Base-by-base conservation (phyloP, 2,329 filamentous ascomycete genomes). In the Sphaceloma murrayae region DNA sequence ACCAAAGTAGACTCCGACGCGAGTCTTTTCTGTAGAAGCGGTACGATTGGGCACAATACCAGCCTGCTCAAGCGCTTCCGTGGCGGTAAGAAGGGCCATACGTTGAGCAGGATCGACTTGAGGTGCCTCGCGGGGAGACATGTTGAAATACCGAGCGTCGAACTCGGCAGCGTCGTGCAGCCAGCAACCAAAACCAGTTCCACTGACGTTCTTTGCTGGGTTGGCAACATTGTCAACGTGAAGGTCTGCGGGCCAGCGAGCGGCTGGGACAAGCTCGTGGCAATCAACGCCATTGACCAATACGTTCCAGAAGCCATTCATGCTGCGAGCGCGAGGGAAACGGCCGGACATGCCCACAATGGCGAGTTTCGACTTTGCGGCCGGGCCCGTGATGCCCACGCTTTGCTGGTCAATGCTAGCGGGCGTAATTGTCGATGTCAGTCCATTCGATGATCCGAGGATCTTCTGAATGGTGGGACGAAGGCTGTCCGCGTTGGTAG, bases 241-340 rank as follows among this genome's bases (percentile, higher is more conserved):
- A 2, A 36, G 34, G 16, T 48, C 30, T 10, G 30, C 30, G n/a
- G 46, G 29, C 34, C 45, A 49, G 9, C 40, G 27, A 29, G 34
- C 16, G 16, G 40, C 31, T 24, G 46, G 46, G 24, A 39, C 31
- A 24, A 43, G 16, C 31, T 47, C 36, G 22, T 43, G 38, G 26
- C 30, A 34, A 22, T 47, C 45, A n/a, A 47, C 29, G 6, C 45
- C 62, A 3, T 53, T 13, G 8, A 56, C 45, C 2, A 67, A 45
- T 2, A 66, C 30, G 13, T 64, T 50, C 63, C 63, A 65, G 40
- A 66, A 60, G 14, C 51, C 49, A 14, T 63, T 54, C n/a, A 48
- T 44, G 34, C 53, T 47, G 13, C 51, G 40, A 3, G 53, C 49
- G 27, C 46, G 48, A 3, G 56, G 55, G 24, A 55, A 49, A 4